Evolutionary conservation across 2,329 filamentous ascomycete genomes (phyloP), one percentile per base, ranked within the genome.

Genomic region (Sporothrix phasma): DNA sequence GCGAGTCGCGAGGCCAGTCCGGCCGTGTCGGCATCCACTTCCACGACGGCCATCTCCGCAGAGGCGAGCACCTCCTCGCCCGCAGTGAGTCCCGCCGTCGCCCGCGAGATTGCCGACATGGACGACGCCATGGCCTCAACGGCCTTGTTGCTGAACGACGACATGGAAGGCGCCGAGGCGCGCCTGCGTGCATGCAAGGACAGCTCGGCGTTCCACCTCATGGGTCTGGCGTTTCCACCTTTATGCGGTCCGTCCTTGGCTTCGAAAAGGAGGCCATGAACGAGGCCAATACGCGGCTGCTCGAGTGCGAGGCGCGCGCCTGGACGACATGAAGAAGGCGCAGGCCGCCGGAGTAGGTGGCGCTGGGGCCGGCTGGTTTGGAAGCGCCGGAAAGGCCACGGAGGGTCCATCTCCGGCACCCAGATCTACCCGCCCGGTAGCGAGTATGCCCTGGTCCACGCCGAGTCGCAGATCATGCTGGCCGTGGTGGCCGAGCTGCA

Each of bases 181-280:
- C 84, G 85, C 51, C 81, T 99, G 31, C 84, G 85, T 47, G 80
- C 96, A 41, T 82, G 83, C 60, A 83, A 87, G 69, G 87, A 89
- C 51, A 82, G 83, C 69, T 96, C 92, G 5, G 84, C 90, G n/a
- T 97, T 95, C 72, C 94, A 99, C 75, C 79, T 88, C 78, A 81
- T 97, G 39, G 92, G 92, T 34, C 81, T 87, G 68, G 90, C 61
- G 86, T 96, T 39, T 86, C 92, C 22, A 85, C 85, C 51, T 97
- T 97, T 73, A 87, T 97, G 75, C 83, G 87, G 69, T 92, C 92
- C 19, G 88, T 94, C 2, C 78, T 97, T 1, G 92, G 92, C 1
- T 94, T 96, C 70, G 94, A 97, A 76, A 92, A 95, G 74, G 87
- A 94, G 3, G 82, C 95, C 68, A 94, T 97, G 88, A 85, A 85